Percentiles rank a stretch among this genome's conserved stretches.
Conservation (phyloP, 2,329 filamentous ascomycete species). For the Dothiorella sarmentorum region DNA sequence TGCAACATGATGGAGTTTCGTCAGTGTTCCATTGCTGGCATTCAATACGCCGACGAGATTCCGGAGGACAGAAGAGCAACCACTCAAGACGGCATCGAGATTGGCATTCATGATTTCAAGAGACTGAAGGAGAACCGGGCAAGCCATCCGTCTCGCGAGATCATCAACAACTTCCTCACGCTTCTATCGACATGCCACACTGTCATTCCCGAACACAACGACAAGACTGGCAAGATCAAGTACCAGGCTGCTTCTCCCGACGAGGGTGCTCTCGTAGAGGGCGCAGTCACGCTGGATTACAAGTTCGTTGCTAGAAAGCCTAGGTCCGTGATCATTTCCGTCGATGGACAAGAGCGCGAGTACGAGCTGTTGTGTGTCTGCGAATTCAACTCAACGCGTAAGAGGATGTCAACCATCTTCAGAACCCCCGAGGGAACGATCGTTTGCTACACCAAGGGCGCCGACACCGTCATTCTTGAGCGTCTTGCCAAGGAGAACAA, state of each 20-base stretch:
- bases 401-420: conserved; percentile 97
- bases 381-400: conserved; percentile 96
- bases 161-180: conserved; percentile 79
- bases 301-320: conserved; percentile 89
- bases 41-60: conserved; percentile 90
- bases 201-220: conserved; percentile 85
- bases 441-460: conserved; percentile 90
- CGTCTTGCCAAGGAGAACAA: conserved; percentile 74
- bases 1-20: conserved; percentile 99
- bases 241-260: conserved; percentile 98
- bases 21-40: conserved; percentile 86
- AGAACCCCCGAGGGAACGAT: conserved; percentile 95
- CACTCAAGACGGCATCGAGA: conserved; percentile 70
- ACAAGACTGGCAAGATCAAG: conserved; percentile 75
- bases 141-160: conserved; percentile 55
- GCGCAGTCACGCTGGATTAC: conserved; percentile 81
- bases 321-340: conserved; percentile 77
- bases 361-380: conserved; percentile 95
- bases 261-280: conserved; percentile 93
- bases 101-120: conserved; percentile 82
- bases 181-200: conserved; percentile 91
- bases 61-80: conserved; percentile 84
- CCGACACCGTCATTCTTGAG: conserved; percentile 95
- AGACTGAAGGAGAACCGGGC: conserved; percentile 67
- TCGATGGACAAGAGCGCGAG: conserved; percentile 68